phyloP scores from a whole-genome alignment of 2,329 filamentous ascomycete genomes.

The Penicillium sumatraense region DNA sequence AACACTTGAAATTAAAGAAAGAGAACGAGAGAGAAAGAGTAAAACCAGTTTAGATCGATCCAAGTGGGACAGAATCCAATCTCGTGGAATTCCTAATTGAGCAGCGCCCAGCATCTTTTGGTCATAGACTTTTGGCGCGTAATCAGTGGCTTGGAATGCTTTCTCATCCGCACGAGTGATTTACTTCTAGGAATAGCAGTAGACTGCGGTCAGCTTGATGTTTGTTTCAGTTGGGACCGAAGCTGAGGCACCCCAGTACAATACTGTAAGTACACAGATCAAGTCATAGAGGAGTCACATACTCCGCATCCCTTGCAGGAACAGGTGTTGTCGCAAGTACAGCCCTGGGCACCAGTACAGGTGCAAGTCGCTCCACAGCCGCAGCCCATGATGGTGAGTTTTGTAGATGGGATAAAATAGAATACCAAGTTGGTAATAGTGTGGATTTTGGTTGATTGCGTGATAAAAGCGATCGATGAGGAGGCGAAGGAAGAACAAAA shows the following conservation, averaged over 20 bases:
- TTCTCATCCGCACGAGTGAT: background rate
- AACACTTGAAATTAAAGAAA: background rate
- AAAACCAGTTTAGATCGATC: background rate
- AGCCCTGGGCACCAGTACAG: constrained; percentile 37
- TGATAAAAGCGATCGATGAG: background rate
- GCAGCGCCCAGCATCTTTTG: background rate
- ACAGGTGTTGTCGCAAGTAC: constrained; percentile 40
- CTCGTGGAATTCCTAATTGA: background rate
- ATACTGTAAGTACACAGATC: no score
- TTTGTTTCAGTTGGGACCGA: no score
- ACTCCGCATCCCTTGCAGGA: constrained; percentile 46
- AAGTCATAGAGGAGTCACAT: constrained; percentile 27
- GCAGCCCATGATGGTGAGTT: constrained; percentile 36
- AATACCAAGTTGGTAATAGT: background rate
- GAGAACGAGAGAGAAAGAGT: background rate
- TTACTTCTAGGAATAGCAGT: constrained; percentile 28
- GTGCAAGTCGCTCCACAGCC: constrained; percentile 39
- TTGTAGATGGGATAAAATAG: background rate
- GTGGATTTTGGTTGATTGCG: background rate
- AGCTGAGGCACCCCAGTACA: no score
- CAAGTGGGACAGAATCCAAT: background rate
- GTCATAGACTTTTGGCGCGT: background rate
- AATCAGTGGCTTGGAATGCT: background rate
- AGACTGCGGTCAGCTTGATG: constrained; percentile 13
- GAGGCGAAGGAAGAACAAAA: background rate